These are phyloP conservation scores for Triangularia setosa DNA, from an alignment of 2,329 filamentous ascomycete species.

Conservation along the genomic window DNA sequence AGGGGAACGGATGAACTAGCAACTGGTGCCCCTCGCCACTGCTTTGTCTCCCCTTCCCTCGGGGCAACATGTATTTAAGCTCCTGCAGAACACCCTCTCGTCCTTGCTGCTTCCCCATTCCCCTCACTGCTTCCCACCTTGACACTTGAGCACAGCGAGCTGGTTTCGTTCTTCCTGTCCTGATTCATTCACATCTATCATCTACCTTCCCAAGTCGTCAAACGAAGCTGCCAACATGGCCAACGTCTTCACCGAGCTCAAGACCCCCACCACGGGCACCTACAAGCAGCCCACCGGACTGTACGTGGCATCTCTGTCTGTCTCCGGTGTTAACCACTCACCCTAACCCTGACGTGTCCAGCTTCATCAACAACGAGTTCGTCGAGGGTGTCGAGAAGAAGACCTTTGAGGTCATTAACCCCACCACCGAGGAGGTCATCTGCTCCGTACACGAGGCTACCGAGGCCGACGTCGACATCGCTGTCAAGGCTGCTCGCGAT, in stretches of 20 bases:
- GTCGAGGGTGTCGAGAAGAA: constrained; percentile 79
- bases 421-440: constrained; percentile 79
- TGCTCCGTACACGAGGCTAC: constrained; percentile 77
- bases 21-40: not conserved
- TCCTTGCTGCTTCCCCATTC: not conserved
- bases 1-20: not conserved
- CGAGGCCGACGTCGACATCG: constrained; percentile 79
- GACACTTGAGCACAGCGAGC: not conserved
- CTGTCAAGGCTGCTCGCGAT: constrained; percentile 79
- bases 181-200: not conserved
- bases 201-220: not conserved
- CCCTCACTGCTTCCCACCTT: not conserved
- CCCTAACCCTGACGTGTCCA: constrained; percentile 31
- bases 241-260: constrained; percentile 49
- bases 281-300: constrained; percentile 59
- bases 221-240: constrained; percentile 29
- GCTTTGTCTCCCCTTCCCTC: not conserved
- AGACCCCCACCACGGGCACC: constrained; percentile 61
- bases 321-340: constrained; percentile 24
- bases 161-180: not conserved
- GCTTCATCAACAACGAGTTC: constrained; percentile 93
- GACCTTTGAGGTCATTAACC: constrained; percentile 92
- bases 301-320: constrained; percentile 39
- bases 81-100: not conserved
- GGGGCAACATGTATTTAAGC: not conserved